Base-by-base conservation (phyloP, 2,329 filamentous ascomycete species). In the Emericellopsis atlantica region DNA sequence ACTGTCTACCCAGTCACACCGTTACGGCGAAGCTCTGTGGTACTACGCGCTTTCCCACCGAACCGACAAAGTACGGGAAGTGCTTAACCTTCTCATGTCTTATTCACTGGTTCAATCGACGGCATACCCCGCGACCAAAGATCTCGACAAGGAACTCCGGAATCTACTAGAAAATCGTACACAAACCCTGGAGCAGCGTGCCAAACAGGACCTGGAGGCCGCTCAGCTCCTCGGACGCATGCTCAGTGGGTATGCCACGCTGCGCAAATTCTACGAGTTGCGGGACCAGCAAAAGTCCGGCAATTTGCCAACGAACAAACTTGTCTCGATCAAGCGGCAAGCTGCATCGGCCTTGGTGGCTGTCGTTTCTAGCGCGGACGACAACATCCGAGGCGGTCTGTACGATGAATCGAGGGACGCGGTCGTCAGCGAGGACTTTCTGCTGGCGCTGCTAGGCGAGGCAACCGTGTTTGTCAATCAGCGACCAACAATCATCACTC, bases 41-140 rank as follows among this genome's bases (percentile, higher is more conserved):
- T 95, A 93, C 66, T 96, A 92, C 57, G 84, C 90, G 21, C 76
- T 93, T 11, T 84, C 88, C 4, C 88, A 93, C 54, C 77, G 81
- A 22, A 66, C 77, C 2, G 69, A 74, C 47, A 93, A 90, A 59
- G 81, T 95, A 40, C 85, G 85, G 52, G 80, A 88, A 46, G 84
- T 95, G 16, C 72, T 95, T 35, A 85, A 93, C 54, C 74, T 92
- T 4, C 76, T 96, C 40, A 90, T 88, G 50, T 87, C 87, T 2
- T 84, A 88, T 57, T 95, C 84, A 36, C 72, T 96, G 14, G 74
- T 94, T 35, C 84, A 94, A 51, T 95, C 88, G 2, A 79, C 78
- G 1, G 81, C 81, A 1, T 94, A 84, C 52, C 90, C 90, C 1
- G 67, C 83, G 0, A 66, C 74, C 32, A 63, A 67, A 26, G 78